Conservation (phyloP, 1,284 basidiomycete genomes). For the Hemileccinum hortonii region DNA sequence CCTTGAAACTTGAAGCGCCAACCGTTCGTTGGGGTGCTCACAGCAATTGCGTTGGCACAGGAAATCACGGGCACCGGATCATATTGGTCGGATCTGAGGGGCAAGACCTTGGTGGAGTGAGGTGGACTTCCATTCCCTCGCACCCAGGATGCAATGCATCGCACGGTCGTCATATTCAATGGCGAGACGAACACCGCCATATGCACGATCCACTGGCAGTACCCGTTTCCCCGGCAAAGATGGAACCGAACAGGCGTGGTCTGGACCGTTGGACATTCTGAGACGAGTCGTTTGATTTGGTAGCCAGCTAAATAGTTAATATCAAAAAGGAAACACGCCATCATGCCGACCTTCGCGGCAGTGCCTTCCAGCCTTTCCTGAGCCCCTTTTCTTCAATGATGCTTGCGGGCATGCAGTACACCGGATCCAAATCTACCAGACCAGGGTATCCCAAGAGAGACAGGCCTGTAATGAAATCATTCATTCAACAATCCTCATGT, state of each 20-base stretch:
- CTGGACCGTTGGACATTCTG: not conserved
- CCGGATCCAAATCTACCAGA: constrained; percentile 83
- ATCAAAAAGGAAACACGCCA: constrained; percentile 3
- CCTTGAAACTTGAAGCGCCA: not conserved
- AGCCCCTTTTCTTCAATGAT: constrained; percentile 70
- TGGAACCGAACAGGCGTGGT: not conserved
- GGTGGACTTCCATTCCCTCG: constrained; percentile 22
- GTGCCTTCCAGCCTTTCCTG: constrained; percentile 65
- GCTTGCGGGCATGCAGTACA: constrained; percentile 91
- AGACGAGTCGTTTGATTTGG: constrained; percentile 8
- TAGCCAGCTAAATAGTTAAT: not conserved
- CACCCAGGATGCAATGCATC: constrained; percentile 9
- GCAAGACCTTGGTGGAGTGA: not conserved
- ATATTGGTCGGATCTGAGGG: constrained; percentile 8
- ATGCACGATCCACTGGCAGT: not conserved
- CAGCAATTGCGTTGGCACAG: constrained; percentile 16
- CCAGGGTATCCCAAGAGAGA: constrained; percentile 89
- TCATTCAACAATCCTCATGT: not conserved
- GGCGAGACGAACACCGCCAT: constrained; percentile 3
- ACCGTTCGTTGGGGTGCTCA: not conserved
- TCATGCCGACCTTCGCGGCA: constrained; percentile 40
- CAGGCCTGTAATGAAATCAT: constrained; percentile 54
- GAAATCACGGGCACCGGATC: constrained; percentile 4
- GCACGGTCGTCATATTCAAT: constrained; percentile 7
- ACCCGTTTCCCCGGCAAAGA: not conserved